Conservation (phyloP, 441 rosid species). For the Pelargonium myrrhifolium region DNA sequence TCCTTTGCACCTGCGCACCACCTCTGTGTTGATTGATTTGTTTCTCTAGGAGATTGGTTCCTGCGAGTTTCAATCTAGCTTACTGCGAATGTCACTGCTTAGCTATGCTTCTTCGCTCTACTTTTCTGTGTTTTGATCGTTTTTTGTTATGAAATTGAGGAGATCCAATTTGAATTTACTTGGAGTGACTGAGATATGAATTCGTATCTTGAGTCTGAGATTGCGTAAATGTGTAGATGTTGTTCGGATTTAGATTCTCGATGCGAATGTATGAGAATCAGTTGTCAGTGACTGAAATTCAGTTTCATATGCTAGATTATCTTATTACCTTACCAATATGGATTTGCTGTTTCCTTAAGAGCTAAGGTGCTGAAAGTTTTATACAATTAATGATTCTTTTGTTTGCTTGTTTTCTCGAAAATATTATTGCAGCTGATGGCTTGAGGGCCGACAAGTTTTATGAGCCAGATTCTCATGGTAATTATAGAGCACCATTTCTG, state of each 20-base stretch:
- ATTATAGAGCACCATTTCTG: slow-evolving; percentile 79
- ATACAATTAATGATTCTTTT: background rate
- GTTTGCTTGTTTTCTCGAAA: slow-evolving; percentile 3
- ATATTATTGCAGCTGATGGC: slow-evolving; percentile 68
- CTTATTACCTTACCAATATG: background rate
- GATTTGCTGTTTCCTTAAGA: background rate
- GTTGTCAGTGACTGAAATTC: too few relatives aligned
- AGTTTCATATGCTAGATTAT: background rate
- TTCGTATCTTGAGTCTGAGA: background rate
- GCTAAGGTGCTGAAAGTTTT: background rate
- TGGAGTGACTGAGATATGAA: background rate
- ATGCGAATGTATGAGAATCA: too few relatives aligned
- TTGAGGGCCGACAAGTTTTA: slow-evolving; percentile 92
- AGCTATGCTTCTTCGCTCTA: background rate
- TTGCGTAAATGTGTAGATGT: background rate
- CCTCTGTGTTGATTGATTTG: slow-evolving; percentile 12
- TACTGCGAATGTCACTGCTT: background rate
- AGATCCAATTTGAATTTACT: background rate
- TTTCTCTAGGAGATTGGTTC: background rate
- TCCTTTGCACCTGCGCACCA: background rate
- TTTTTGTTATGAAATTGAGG: background rate
- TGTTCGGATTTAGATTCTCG: background rate
- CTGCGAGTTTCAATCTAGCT: background rate
- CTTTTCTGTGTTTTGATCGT: background rate
- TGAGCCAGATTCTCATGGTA: slow-evolving; percentile 74